These are phyloP conservation scores for Fagus crenata DNA, from an alignment of 306 rosid genomes.

Conservation along the genomic window DNA sequence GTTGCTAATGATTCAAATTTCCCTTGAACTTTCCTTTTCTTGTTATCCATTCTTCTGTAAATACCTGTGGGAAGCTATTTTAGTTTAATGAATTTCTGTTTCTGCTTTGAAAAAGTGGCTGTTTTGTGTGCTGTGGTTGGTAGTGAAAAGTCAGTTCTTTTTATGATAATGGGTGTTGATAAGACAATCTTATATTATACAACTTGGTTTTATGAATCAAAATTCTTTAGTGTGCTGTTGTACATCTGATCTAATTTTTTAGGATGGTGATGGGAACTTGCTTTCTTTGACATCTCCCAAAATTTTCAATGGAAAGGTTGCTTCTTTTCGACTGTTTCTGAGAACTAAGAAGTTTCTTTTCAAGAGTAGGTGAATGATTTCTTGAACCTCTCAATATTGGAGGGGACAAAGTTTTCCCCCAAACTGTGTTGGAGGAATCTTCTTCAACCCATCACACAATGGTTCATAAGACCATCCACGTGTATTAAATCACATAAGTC, in stretches of 20 bases:
- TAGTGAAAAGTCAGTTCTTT: background rate
- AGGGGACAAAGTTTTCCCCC: background rate
- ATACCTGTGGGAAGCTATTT: background rate
- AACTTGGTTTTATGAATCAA: background rate
- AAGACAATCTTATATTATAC: too few species aligned
- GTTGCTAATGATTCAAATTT: background rate
- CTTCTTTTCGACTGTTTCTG: background rate
- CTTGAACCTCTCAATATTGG: background rate
- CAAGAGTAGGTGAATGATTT: background rate
- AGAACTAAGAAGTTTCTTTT: background rate
- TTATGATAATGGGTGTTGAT: background rate
- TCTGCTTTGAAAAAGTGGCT: background rate
- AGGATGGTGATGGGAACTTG: background rate
- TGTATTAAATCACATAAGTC: too few species aligned
- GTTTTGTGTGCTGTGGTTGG: background rate
- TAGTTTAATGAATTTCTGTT: background rate
- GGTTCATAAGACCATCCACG: too few species aligned
- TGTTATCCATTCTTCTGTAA: background rate
- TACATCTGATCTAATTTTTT: background rate
- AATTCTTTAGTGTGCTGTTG: background rate
- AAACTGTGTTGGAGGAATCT: too few species aligned
- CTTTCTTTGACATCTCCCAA: background rate
- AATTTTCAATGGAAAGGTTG: background rate
- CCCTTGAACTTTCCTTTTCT: slow-evolving; percentile 2
- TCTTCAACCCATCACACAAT: too few species aligned